Conservation (phyloP, 2,329 filamentous ascomycete species). For the Chaetomium strumarium region DNA sequence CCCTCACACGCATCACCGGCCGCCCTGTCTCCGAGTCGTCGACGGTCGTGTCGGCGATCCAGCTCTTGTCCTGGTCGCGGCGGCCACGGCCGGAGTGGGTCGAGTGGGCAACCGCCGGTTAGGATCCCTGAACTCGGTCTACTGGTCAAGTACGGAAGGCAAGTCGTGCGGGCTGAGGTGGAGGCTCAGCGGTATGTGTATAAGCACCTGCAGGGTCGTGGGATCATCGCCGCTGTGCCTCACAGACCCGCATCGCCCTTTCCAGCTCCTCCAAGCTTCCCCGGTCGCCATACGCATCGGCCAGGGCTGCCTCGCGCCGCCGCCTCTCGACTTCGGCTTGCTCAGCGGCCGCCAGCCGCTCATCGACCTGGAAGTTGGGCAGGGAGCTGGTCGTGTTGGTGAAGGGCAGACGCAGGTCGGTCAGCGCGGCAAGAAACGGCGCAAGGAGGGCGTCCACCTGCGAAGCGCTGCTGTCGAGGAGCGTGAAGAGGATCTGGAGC, state of each 20-base stretch:
- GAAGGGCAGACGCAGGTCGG: background rate
- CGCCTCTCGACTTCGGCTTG: constrained; percentile 19
- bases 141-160: constrained; percentile 1
- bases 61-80: constrained; percentile 19
- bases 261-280: constrained; percentile 30
- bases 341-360: constrained; percentile 12
- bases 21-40: constrained; percentile 20
- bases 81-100: constrained; percentile 11
- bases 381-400: background rate
- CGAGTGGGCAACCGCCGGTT: constrained; percentile 11
- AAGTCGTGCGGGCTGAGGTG: background rate
- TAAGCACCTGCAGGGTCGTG: background rate
- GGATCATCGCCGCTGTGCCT: too few relatives aligned
- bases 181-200: background rate
- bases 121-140: background rate
- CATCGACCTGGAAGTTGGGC: constrained; percentile 6
- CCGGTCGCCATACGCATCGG: constrained; percentile 30
- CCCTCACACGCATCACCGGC: constrained; percentile 20
- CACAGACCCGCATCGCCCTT: constrained; percentile 28
- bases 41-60: constrained; percentile 18
- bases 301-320: constrained; percentile 22
- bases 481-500: background rate
- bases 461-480: background rate
- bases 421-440: background rate
- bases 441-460: background rate